Percentiles rank a stretch among this genome's conserved stretches.
These are phyloP conservation scores for Cladosporium sp. DNA, from an alignment of 2,329 filamentous ascomycete genomes.

Conservation along the genomic window DNA sequence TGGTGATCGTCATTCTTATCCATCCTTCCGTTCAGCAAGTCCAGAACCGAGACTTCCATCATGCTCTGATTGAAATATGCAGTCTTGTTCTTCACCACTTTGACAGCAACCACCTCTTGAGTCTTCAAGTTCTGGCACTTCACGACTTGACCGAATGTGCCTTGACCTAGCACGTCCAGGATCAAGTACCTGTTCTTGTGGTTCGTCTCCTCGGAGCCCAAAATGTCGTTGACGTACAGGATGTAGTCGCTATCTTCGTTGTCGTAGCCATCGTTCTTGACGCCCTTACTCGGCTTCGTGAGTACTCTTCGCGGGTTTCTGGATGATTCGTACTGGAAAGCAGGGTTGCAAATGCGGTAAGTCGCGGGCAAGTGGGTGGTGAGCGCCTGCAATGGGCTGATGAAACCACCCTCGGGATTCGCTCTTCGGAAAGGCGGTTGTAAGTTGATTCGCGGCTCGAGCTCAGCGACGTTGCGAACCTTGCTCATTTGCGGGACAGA, in stretches of 20 bases:
- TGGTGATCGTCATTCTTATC: slow-evolving; percentile 99
- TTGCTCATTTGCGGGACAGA: slow-evolving; percentile 86
- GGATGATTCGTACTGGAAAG: slow-evolving; percentile 98
- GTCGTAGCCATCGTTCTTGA: slow-evolving; percentile 98
- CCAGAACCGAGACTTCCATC: slow-evolving; percentile 99
- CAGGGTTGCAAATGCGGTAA: slow-evolving; percentile 96
- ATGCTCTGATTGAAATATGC: slow-evolving; percentile 99
- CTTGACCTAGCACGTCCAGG: slow-evolving; percentile 92
- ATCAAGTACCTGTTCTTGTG: slow-evolving; percentile 99
- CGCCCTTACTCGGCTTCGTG: slow-evolving; percentile 96
- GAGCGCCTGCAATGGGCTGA: slow-evolving; percentile 93
- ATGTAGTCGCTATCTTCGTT: slow-evolving; percentile 99
- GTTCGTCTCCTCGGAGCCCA: slow-evolving; percentile 94
- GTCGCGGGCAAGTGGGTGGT: slow-evolving; percentile 91
- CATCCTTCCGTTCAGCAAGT: slow-evolving; percentile 94
- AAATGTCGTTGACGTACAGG: slow-evolving; percentile 96
- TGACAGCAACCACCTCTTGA: slow-evolving; percentile 96
- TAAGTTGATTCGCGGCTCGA: slow-evolving; percentile 76
- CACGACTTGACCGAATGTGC: slow-evolving; percentile 97
- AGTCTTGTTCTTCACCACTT: slow-evolving; percentile 98
- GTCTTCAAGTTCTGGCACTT: slow-evolving; percentile 99
- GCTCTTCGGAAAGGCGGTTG: slow-evolving; percentile 91
- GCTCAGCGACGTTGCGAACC: slow-evolving; percentile 65
- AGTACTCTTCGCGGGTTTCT: slow-evolving; percentile 91
- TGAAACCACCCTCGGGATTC: slow-evolving; percentile 95